Evolutionary conservation across 495 filamentous ascomycete species (phyloP), one percentile per base, ranked within the genome.

Genomic region (Hypoxylon cercidicola): DNA sequence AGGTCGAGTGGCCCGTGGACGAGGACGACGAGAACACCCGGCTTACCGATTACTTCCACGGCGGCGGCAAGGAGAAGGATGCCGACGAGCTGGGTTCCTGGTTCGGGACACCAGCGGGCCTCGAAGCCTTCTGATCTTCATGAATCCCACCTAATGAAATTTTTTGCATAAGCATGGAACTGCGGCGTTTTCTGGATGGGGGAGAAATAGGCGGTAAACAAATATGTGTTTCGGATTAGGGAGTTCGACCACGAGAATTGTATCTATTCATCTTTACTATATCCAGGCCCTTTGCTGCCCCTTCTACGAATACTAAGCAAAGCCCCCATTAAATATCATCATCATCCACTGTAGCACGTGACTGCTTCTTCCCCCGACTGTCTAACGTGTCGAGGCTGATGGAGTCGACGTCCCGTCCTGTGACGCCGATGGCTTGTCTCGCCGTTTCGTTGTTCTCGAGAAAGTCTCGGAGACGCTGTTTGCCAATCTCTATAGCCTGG

Each of bases 401-500:
- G 18, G 72, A 77, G 56, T 81, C 83, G 58, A 70, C 75, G 15
- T 80, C 75, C 49, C 70, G 66, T 18, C 78, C 72, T 2, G 83
- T 83, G 90, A 94, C 89, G 21, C 85, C 89, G 72, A 96, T 85
- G 8, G 91, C 91, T 68, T 92, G 88, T 49, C 92, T 78, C 3
- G 91, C 93, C 6, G 88, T 90, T 62, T 96, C 90, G 10, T 88
- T 89, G 40, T 82, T 85, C 79, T 91, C 91, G 54, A 97, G 77
- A 71, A 97, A 97, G 28, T 96, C 92, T 19, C 93, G 85, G 49
- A 97, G 83, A 59, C 88, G 87, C 75, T 93, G 89, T 81, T 96
- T 97, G 66, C 89, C 92, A 63, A 97, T 90, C 54, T 94, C 91
- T 13, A 97, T 55, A 1, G 89, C 96, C 77, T 98, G 95, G 63